A percentile compares a stretch with the other conserved stretches of the same genome.
phyloP scores from a whole-genome alignment of 2,329 filamentous ascomycete species.

The Leptographium procerum region DNA sequence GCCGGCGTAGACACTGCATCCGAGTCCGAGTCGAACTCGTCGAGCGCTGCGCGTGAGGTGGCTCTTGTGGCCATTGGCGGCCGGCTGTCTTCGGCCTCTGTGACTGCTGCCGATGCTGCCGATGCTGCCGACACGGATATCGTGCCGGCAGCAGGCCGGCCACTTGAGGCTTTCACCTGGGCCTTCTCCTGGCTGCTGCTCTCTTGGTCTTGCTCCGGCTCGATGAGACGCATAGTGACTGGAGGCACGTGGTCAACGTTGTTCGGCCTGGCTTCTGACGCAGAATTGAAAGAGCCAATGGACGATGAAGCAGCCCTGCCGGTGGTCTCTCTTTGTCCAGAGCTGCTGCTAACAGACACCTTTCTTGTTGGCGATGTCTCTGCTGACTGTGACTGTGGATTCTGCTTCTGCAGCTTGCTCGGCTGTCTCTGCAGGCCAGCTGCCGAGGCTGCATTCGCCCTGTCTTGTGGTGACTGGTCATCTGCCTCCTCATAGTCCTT shows the following conservation, averaged over 20 bases:
- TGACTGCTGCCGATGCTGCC: slow-evolving; percentile 22
- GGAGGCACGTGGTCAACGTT: slow-evolving; percentile 45
- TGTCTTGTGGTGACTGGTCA: slow-evolving; percentile 35
- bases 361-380: slow-evolving; percentile 37
- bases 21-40: slow-evolving; percentile 57
- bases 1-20: slow-evolving; percentile 17
- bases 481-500: slow-evolving; percentile 26
- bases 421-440: slow-evolving; percentile 41
- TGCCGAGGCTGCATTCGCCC: slow-evolving; percentile 31
- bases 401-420: slow-evolving; percentile 45
- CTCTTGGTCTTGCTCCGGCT: slow-evolving; percentile 19
- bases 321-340: slow-evolving; percentile 19
- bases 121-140: slow-evolving; percentile 28
- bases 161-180: slow-evolving; percentile 9
- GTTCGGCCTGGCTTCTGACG: slow-evolving; percentile 32
- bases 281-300: not conserved
- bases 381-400: not conserved
- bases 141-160: slow-evolving; percentile 7
- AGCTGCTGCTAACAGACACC: slow-evolving; percentile 15
- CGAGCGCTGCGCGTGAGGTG: slow-evolving; percentile 53
- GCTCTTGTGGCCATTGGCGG: slow-evolving; percentile 47
- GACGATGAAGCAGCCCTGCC: slow-evolving; percentile 24
- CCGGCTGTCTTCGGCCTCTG: slow-evolving; percentile 32
- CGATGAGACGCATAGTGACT: slow-evolving; percentile 47
- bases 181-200: no score